Conservation (phyloP, 225 moss, liverwort and hornwort species). For the Physcomitrium patens region DNA sequence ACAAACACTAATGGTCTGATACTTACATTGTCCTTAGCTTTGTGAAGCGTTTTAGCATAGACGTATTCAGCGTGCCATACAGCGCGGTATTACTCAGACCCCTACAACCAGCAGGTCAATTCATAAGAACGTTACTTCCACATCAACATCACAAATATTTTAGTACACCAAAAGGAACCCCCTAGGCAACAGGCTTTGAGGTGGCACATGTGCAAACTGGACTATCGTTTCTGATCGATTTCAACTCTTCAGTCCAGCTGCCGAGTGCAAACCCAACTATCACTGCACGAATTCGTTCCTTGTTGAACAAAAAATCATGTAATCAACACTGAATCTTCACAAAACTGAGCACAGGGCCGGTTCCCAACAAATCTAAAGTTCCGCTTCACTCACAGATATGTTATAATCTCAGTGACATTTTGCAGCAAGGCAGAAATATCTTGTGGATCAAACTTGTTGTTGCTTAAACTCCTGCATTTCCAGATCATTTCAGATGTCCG, state of each 20-base stretch:
- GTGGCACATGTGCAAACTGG: too few relatives aligned
- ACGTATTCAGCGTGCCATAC: not conserved
- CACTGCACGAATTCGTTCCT: too few relatives aligned
- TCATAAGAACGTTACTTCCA: not conserved
- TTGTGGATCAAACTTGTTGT: slow-evolving; percentile 18
- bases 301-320: too few relatives aligned
- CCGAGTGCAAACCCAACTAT: too few relatives aligned
- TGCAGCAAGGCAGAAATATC: not conserved
- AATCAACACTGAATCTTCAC: not conserved
- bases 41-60: not conserved
- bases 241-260: too few relatives aligned
- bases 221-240: too few relatives aligned
- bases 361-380: not conserved
- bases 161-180: not conserved
- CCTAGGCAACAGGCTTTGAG: not conserved
- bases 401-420: not conserved
- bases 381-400: slow-evolving; percentile 11
- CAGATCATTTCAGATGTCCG: not conserved
- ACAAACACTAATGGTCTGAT: not conserved
- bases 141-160: not conserved
- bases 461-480: slow-evolving; percentile 24
- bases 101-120: slow-evolving; percentile 17
- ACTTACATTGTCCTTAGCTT: slow-evolving; percentile 20
- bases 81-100: not conserved
- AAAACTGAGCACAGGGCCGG: too few relatives aligned